A percentile compares a stretch with the other conserved stretches of the same genome.
Conservation (phyloP, 2,329 filamentous ascomycete species). For the Ophiocordyceps camponoti-saundersi region DNA sequence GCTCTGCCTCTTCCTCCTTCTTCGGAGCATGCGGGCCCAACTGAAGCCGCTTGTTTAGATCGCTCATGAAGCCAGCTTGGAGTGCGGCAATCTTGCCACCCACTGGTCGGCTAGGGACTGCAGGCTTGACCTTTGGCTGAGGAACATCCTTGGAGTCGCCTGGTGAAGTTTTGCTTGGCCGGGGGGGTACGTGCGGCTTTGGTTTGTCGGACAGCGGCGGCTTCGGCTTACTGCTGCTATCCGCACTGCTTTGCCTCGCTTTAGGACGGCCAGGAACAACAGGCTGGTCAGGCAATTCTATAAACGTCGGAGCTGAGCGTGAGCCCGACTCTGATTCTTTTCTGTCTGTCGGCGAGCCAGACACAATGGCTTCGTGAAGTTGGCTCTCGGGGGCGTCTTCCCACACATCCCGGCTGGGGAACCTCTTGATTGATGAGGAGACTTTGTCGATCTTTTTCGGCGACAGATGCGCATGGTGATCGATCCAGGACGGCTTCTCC, state of each 20-base stretch:
- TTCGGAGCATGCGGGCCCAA: slow-evolving; percentile 70
- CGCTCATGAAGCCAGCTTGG: slow-evolving; percentile 82
- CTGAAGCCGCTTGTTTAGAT: slow-evolving; percentile 77
- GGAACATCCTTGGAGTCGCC: slow-evolving; percentile 23
- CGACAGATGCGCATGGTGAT: slow-evolving; percentile 30
- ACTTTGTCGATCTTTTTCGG: slow-evolving; percentile 25
- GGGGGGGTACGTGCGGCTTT: slow-evolving; percentile 43
- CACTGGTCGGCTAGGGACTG: slow-evolving; percentile 55
- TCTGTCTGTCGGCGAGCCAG: slow-evolving; percentile 13
- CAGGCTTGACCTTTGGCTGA: slow-evolving; percentile 58
- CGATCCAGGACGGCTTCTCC: slow-evolving; percentile 25
- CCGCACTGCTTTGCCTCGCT: slow-evolving; percentile 23
- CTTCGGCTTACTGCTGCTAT: slow-evolving; percentile 18
- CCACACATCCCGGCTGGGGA: slow-evolving; percentile 88
- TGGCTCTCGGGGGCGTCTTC: slow-evolving; percentile 81
- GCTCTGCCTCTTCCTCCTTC: slow-evolving; percentile 47
- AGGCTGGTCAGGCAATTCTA: slow-evolving; percentile 22
- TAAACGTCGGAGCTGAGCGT: slow-evolving; percentile 21
- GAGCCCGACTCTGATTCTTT: slow-evolving; percentile 10
- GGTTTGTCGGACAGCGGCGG: slow-evolving; percentile 32
- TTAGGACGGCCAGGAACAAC: slow-evolving; percentile 36
- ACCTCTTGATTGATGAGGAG: slow-evolving; percentile 43
- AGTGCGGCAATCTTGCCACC: slow-evolving; percentile 82
- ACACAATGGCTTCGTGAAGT: slow-evolving; percentile 60
- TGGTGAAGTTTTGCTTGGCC: slow-evolving; percentile 36